Percentiles rank a stretch among this genome's conserved stretches.
phyloP scores from a whole-genome alignment of 768 basidiomycete species.

The Panus rudis region DNA sequence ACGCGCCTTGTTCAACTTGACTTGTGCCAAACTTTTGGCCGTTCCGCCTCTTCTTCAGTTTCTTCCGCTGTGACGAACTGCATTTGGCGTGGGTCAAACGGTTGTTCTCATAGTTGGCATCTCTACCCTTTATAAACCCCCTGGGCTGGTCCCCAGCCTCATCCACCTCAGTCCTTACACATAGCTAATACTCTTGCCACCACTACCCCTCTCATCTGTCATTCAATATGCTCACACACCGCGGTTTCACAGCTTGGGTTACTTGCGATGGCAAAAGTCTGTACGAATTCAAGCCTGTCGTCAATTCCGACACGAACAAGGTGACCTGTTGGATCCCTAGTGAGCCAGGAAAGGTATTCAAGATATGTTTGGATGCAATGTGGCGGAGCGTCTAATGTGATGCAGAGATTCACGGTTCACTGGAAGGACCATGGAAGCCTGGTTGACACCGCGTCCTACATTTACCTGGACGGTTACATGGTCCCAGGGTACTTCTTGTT shows the following conservation, averaged over 20 bases:
- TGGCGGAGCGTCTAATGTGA: too few relatives aligned
- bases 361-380: not conserved
- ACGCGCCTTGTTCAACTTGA: too few relatives aligned
- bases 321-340: slow-evolving; percentile 69
- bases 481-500: slow-evolving; percentile 58
- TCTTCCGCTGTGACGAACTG: too few relatives aligned
- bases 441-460: slow-evolving; percentile 50
- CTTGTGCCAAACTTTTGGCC: too few relatives aligned
- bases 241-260: slow-evolving; percentile 69
- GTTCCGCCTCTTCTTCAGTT: too few relatives aligned
- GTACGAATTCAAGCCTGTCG: slow-evolving; percentile 48
- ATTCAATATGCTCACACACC: slow-evolving; percentile 37
- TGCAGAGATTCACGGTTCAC: slow-evolving; percentile 52
- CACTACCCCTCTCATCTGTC: too few relatives aligned
- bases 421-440: slow-evolving; percentile 57
- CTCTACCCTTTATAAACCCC: too few relatives aligned
- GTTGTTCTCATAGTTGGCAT: too few relatives aligned
- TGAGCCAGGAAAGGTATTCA: slow-evolving; percentile 47
- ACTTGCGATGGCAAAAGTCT: slow-evolving; percentile 40
- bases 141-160: too few relatives aligned
- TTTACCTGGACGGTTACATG: slow-evolving; percentile 56
- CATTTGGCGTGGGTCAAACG: too few relatives aligned
- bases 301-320: slow-evolving; percentile 35
- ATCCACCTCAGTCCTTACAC: too few relatives aligned
- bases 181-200: too few relatives aligned